Conservation (phyloP, 768 basidiomycete genomes). For the Leucosporidium creatinivorum region DNA sequence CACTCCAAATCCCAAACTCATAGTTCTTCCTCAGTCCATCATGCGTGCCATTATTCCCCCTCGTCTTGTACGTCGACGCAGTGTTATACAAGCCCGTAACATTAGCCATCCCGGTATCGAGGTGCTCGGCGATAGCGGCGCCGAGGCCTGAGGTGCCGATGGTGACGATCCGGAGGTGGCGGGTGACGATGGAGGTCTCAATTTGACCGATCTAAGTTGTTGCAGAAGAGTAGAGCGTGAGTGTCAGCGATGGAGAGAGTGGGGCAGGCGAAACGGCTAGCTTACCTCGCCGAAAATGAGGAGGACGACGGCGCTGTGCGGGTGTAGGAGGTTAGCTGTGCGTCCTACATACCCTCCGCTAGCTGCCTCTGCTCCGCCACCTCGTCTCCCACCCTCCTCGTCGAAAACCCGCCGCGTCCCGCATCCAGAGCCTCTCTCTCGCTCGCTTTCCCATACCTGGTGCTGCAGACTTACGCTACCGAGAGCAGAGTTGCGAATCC, state of each 20-base stretch:
- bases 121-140: slow-evolving; percentile 1
- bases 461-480: slow-evolving; percentile 8
- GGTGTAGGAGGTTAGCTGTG: neutral
- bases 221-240: neutral
- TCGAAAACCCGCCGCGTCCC: too few relatives aligned
- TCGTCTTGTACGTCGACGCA: slow-evolving; percentile 1
- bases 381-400: too few relatives aligned
- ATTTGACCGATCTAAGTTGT: slow-evolving; percentile 29
- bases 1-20: slow-evolving; percentile 27
- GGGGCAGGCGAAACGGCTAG: too few relatives aligned
- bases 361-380: too few relatives aligned
- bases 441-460: too few relatives aligned
- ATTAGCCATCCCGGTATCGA: neutral
- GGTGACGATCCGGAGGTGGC: slow-evolving; percentile 28
- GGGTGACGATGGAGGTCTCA: slow-evolving; percentile 24
- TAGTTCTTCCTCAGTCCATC: slow-evolving; percentile 15
- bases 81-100: neutral
- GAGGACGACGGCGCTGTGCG: slow-evolving; percentile 16
- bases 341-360: too few relatives aligned
- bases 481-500: slow-evolving; percentile 6
- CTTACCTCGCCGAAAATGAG: slow-evolving; percentile 24
- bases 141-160: slow-evolving; percentile 31
- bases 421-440: too few relatives aligned
- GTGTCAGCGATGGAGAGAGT: too few relatives aligned
- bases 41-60: neutral